phyloP scores from a whole-genome alignment of 2,329 filamentous ascomycete species.

The Epichloe hybrida region DNA sequence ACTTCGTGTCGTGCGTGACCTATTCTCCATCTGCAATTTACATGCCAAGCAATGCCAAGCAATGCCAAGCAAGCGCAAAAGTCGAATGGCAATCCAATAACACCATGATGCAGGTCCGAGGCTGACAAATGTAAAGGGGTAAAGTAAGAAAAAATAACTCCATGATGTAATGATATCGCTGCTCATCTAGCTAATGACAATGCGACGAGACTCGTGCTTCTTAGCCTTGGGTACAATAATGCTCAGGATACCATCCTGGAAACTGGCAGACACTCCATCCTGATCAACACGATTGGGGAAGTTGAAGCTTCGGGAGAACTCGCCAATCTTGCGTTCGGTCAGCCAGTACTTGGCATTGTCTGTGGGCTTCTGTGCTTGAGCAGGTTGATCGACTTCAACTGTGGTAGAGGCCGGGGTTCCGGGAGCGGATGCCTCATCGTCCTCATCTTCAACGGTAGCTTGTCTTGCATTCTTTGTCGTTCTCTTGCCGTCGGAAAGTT shows the following conservation, averaged over 20 bases:
- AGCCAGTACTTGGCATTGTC: slow-evolving; percentile 55
- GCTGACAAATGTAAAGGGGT: not conserved
- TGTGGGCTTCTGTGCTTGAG: slow-evolving; percentile 17
- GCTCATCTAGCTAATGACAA: slow-evolving; percentile 34
- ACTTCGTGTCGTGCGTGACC: not conserved
- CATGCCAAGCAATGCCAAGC: not conserved
- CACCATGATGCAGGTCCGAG: not conserved
- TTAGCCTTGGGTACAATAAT: slow-evolving; percentile 53
- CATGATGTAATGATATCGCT: not conserved
- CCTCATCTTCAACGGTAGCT: slow-evolving; percentile 54
- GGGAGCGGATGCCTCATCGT: slow-evolving; percentile 15
- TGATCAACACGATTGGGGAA: slow-evolving; percentile 53
- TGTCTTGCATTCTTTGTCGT: slow-evolving; percentile 32
- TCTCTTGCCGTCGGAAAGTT: slow-evolving; percentile 29
- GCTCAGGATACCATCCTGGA: slow-evolving; percentile 52
- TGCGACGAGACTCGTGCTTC: slow-evolving; percentile 42
- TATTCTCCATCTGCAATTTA: not conserved
- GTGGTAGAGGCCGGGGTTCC: slow-evolving; percentile 6
- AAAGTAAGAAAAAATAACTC: not conserved
- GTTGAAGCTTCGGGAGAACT: slow-evolving; percentile 55
- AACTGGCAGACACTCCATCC: slow-evolving; percentile 44
- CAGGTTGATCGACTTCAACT: slow-evolving; percentile 10
- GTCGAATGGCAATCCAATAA: not conserved
- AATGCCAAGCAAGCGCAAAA: not conserved
- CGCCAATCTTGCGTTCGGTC: slow-evolving; percentile 50